A percentile compares a stretch with the other conserved stretches of the same genome.
Conservation (phyloP, 2,329 filamentous ascomycete genomes). For the Neofusicoccum laricinum region DNA sequence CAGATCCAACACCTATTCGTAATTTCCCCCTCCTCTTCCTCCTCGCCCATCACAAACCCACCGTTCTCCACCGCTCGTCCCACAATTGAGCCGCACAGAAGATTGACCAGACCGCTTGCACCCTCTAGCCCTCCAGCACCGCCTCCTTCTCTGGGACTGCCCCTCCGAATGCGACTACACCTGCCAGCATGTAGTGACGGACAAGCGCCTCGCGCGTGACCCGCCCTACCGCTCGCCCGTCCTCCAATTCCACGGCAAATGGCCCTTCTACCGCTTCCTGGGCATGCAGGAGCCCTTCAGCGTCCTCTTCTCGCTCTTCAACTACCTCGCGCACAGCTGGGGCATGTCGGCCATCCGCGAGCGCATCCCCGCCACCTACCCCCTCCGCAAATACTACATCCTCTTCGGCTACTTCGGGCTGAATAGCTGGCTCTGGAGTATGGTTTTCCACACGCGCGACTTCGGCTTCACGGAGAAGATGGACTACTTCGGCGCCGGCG, state of each 20-base stretch:
- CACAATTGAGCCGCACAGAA: neutral
- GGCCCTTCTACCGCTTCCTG: conserved; percentile 87
- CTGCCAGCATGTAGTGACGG: conserved; percentile 90
- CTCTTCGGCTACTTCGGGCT: conserved; percentile 77
- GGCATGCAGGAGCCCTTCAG: conserved; percentile 95
- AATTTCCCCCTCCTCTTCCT: conserved; percentile 37
- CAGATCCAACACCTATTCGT: conserved; percentile 66
- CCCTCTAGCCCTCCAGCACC: conserved; percentile 70
- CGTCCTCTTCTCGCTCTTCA: conserved; percentile 89
- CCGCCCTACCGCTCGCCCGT: conserved; percentile 64
- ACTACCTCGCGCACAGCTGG: conserved; percentile 79
- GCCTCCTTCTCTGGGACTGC: conserved; percentile 89
- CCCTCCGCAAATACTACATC: conserved; percentile 77
- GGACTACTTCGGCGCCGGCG: conserved; percentile 94
- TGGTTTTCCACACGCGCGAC: conserved; percentile 90
- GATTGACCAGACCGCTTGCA: neutral
- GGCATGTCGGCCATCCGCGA: conserved; percentile 71
- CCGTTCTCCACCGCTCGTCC: conserved; percentile 16
- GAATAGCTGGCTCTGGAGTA: conserved; percentile 81
- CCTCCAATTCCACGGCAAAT: conserved; percentile 97
- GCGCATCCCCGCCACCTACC: conserved; percentile 68
- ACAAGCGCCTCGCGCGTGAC: conserved; percentile 62
- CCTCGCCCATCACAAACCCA: neutral
- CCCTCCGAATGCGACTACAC: conserved; percentile 94
- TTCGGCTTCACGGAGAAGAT: conserved; percentile 83